Percentiles rank a stretch among this genome's conserved stretches.
Conservation (phyloP, 2,329 filamentous ascomycete species). For the Exophiala dermatitidis region DNA sequence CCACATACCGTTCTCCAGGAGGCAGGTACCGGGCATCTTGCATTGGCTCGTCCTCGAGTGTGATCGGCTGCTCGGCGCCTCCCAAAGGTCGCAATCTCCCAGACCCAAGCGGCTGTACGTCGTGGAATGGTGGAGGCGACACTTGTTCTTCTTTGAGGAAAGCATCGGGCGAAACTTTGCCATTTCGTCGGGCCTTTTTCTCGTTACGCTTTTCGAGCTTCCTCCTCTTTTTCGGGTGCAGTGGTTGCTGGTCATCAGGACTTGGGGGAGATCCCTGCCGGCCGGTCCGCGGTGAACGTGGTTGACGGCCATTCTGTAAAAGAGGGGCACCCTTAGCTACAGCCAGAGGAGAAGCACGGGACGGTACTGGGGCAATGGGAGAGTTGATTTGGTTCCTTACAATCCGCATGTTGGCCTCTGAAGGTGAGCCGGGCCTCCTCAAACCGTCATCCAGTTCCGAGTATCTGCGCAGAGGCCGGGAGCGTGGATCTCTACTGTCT, state of each 20-base stretch:
- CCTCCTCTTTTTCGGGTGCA: conserved; percentile 47
- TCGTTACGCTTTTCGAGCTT: conserved; percentile 38
- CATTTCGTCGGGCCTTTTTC: conserved; percentile 29
- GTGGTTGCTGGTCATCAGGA: conserved; percentile 31
- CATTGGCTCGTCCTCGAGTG: conserved; percentile 39
- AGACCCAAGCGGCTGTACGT: conserved; percentile 37
- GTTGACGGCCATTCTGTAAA: conserved; percentile 50
- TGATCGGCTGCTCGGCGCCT: conserved; percentile 39
- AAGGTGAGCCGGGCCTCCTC: conserved; percentile 19
- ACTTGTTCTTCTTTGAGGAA: conserved; percentile 58
- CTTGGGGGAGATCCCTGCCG: conserved; percentile 38
- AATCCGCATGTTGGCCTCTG: conserved; percentile 49
- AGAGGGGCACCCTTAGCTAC: conserved; percentile 45
- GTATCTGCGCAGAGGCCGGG: conserved; percentile 25
- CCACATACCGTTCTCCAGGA: conserved; percentile 21
- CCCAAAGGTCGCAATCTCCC: conserved; percentile 33
- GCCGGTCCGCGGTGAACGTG: conserved; percentile 28
- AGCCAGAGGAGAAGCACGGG: conserved; percentile 56
- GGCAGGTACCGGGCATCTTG: conserved; percentile 25
- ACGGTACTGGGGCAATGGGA: conserved; percentile 67
- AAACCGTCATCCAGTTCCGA: conserved; percentile 25
- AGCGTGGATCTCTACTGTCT: conserved; percentile 25
- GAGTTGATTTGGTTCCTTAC: conserved; percentile 67
- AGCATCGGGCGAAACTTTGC: conserved; percentile 38
- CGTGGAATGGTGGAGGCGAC: conserved; percentile 52